Conservation (phyloP, 2,329 filamentous ascomycete species). For the Eurotiales sp. region DNA sequence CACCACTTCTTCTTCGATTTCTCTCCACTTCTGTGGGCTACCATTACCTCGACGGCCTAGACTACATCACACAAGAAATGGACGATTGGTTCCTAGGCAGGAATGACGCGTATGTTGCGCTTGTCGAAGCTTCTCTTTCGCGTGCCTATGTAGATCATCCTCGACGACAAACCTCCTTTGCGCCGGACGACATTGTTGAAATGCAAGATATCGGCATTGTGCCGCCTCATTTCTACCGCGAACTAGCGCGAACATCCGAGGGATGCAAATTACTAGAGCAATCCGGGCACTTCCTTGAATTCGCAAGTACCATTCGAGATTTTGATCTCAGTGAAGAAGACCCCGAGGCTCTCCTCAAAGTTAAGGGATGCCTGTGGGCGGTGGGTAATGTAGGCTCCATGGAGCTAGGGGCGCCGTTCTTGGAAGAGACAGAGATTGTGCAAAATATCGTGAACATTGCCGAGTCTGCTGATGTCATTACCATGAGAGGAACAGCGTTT, state of each 20-base stretch:
- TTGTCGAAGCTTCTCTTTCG: slow-evolving; percentile 93
- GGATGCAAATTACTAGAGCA: slow-evolving; percentile 85
- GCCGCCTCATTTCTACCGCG: slow-evolving; percentile 96
- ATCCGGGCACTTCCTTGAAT: slow-evolving; percentile 95
- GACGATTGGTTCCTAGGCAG: slow-evolving; percentile 98
- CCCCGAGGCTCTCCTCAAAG: slow-evolving; percentile 78
- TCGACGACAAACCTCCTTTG: slow-evolving; percentile 37
- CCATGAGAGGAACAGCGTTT: slow-evolving; percentile 89
- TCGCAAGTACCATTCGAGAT: slow-evolving; percentile 81
- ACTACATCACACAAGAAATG: slow-evolving; percentile 99
- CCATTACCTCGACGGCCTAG: slow-evolving; percentile 91
- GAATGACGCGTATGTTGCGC: slow-evolving; percentile 90
- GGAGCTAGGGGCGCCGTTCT: slow-evolving; percentile 91
- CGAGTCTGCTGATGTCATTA: slow-evolving; percentile 83
- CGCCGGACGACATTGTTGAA: slow-evolving; percentile 58
- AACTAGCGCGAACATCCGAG: slow-evolving; percentile 86
- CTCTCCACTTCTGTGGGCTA: slow-evolving; percentile 95
- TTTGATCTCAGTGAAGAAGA: slow-evolving; percentile 83
- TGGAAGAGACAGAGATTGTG: slow-evolving; percentile 86
- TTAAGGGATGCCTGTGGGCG: slow-evolving; percentile 96
- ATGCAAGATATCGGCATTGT: slow-evolving; percentile 59
- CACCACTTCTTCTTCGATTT: slow-evolving; percentile 86
- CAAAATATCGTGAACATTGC: slow-evolving; percentile 84
- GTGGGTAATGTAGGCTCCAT: slow-evolving; percentile 98
- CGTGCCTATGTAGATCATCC: slow-evolving; percentile 65